phyloP scores from a whole-genome alignment of 192 early-diverging fungal genomes.

The Dissophora ornata region DNA sequence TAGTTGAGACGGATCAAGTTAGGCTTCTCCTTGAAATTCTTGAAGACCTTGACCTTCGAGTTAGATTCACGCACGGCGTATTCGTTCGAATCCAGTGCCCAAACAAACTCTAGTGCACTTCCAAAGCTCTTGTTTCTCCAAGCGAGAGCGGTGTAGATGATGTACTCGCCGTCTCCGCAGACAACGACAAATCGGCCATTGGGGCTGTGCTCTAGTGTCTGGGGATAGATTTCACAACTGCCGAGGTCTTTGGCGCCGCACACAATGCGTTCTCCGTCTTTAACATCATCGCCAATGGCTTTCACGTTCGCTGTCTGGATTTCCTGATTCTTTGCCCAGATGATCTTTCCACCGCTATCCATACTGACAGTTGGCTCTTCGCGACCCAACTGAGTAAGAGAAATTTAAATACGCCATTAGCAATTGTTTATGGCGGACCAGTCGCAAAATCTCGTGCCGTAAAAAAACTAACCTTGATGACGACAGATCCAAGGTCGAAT shows the following conservation, averaged over 20 bases:
- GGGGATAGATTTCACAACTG: constrained; percentile 97
- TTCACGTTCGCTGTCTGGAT: constrained; percentile 97
- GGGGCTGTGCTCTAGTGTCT: constrained; percentile 94
- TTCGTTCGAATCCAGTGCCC: constrained; percentile 96
- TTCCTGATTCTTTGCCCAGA: constrained; percentile 97
- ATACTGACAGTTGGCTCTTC: constrained; percentile 97
- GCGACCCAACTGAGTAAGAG: constrained; percentile 71
- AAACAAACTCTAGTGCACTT: constrained; percentile 94
- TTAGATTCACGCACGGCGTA: constrained; percentile 97
- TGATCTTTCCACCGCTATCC: constrained; percentile 97
- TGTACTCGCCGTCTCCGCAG: constrained; percentile 99
- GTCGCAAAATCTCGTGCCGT: too few species aligned
- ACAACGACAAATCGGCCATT: constrained; percentile 99
- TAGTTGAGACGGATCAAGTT: constrained; percentile 80
- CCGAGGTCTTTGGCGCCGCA: constrained; percentile 94
- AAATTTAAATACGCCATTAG: not conserved
- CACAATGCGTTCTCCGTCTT: constrained; percentile 92
- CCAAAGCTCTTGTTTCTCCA: constrained; percentile 99
- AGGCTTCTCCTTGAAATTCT: constrained; percentile 94
- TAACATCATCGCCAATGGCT: constrained; percentile 81
- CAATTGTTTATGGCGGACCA: too few species aligned
- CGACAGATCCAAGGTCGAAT: constrained; percentile 96
- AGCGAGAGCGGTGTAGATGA: constrained; percentile 99
- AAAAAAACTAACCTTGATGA: constrained; percentile 72
- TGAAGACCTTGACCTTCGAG: constrained; percentile 89